Base-by-base conservation (phyloP, 805 yeast species). In the Wickerhamomyces mucosus region DNA sequence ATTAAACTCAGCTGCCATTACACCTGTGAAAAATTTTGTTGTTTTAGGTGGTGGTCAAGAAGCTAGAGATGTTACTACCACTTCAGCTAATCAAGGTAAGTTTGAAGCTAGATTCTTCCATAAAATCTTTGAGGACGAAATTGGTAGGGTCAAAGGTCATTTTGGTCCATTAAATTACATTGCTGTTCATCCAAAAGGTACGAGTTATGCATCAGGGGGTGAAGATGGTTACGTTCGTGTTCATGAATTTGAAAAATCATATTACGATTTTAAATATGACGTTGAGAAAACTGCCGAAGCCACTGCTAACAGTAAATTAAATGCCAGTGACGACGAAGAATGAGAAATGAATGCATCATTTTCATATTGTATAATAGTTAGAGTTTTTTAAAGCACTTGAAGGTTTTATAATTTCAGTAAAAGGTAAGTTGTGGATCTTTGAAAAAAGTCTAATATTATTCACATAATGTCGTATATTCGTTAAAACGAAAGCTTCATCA, bases 31-130 rank as follows among this genome's bases (percentile, higher is more conserved):
- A 63, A 89, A 92, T 53, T 89, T 78, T 54, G 81, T 92, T 40
- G 78, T 92, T 30, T 68, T 92, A 40, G 98, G 97, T 33, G 99
- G 99, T 65, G 99, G 99, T 76, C 97, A 92, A 67, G 97, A 86
- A 50, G 97, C 98, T 25, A 77, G 86, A 60, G 94, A 88, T 58
- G 99, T 92, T 53, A 92, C 99, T 26, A 92, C 97, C n/a, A 86
- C 97, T 18, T 73, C 92, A 26, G 76, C 86, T 34, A 69, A 79
- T 29, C 95, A 89, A 59, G 98, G 98, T 65, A 84, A 84, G 55
- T 92, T 92, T 58, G 97, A 92, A 66, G 92, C 96, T 22, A 75
- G 95, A 63, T 83, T 92, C 58, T 85, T 78, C 63, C 97, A 92
- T 63, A 92, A 89, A 64, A 73, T 92, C 31, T 92, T 88, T 58